Percentiles rank a stretch among this genome's conserved stretches.
Conservation (phyloP, 2,329 filamentous ascomycete species). For the Catunica adiposa region DNA sequence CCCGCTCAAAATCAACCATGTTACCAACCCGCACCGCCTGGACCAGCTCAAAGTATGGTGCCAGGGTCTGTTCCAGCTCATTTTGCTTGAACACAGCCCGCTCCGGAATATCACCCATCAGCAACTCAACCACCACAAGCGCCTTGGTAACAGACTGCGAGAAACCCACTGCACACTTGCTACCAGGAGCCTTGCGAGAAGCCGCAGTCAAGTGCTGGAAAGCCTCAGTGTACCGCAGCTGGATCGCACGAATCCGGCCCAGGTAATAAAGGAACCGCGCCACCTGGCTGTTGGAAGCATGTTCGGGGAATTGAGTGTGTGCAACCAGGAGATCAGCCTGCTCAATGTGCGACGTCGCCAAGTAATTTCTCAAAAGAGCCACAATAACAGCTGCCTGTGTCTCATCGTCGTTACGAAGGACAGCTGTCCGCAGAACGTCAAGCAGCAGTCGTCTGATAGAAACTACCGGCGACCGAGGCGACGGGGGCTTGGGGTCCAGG, state of each 20-base stretch:
- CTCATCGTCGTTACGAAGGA: constrained; percentile 88
- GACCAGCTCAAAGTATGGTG: constrained; percentile 86
- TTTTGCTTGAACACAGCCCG: constrained; percentile 85
- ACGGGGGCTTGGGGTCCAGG: constrained; percentile 71
- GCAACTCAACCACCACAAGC: constrained; percentile 83
- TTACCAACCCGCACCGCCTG: constrained; percentile 95
- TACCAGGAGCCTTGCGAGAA: constrained; percentile 86
- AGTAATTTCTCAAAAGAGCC: constrained; percentile 84
- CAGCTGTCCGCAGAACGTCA: constrained; percentile 80
- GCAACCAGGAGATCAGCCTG: constrained; percentile 92
- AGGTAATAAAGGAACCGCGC: constrained; percentile 96
- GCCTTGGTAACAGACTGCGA: constrained; percentile 93
- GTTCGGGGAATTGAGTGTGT: constrained; percentile 86
- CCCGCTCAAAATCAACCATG: constrained; percentile 78
- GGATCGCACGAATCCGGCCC: constrained; percentile 87
- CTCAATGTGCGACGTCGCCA: constrained; percentile 87
- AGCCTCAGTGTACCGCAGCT: constrained; percentile 91
- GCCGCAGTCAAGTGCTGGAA: constrained; percentile 87
- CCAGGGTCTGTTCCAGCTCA: constrained; percentile 68
- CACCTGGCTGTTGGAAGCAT: constrained; percentile 94
- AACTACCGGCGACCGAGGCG: constrained; percentile 73
- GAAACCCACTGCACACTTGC: constrained; percentile 77
- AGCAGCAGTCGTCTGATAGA: constrained; percentile 74
- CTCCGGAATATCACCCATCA: constrained; percentile 98
- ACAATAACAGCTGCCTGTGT: constrained; percentile 96